Evolutionary conservation across 192 early-diverging fungal genomes (phyloP).

Genomic region (Backusella westeae): DNA sequence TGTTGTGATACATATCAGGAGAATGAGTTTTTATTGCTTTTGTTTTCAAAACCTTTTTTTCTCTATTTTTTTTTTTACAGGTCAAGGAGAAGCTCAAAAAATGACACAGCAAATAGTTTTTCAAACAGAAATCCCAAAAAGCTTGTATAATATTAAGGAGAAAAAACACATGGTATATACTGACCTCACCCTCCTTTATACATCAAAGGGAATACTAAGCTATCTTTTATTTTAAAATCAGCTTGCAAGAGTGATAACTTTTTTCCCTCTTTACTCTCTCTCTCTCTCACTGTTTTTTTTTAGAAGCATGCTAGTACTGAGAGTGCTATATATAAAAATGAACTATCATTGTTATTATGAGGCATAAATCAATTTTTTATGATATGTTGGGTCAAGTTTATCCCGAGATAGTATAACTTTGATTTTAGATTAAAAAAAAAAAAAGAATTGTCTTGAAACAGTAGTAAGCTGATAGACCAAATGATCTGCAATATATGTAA

Average conservation of each 20-base stretch:
- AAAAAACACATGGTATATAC: not conserved
- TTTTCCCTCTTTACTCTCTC: not conserved
- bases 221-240: conserved; percentile 7
- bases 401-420: not conserved
- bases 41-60: not conserved
- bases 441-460: not conserved
- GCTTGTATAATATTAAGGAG: conserved; percentile 5
- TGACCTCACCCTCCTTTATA: not conserved
- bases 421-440: not conserved
- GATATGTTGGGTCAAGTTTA: not conserved
- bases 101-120: not conserved
- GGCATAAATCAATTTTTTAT: not conserved
- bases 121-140: not conserved
- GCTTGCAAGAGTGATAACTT: not conserved
- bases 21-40: not conserved
- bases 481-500: conserved; percentile 7
- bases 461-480: not conserved
- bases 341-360: not conserved
- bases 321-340: not conserved
- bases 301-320: not conserved
- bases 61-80: not conserved
- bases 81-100: not conserved
- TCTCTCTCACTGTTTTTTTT: not conserved
- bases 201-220: not conserved
- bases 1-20: not conserved